Percentiles rank a stretch among this genome's conserved stretches.
Conservation (phyloP, 192 early-diverging fungal genomes). For the Podila epicladia region DNA sequence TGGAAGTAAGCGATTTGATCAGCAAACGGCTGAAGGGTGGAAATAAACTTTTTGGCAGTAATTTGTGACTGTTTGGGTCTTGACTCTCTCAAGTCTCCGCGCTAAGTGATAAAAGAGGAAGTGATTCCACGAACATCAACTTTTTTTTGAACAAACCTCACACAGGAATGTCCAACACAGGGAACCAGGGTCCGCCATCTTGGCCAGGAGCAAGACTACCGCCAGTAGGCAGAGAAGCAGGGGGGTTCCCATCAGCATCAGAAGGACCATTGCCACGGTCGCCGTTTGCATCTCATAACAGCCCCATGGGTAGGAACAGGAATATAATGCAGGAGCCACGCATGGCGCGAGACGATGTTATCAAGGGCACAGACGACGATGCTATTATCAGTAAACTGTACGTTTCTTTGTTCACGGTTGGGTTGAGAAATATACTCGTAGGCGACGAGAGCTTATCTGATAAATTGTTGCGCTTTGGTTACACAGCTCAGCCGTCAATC, state of each 20-base stretch:
- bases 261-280: not conserved
- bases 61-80: too few species aligned
- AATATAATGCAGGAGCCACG: conserved; percentile 9
- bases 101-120: too few species aligned
- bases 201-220: conserved; percentile 17
- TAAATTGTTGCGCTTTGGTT: not conserved
- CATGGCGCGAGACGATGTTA: conserved; percentile 68
- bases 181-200: conserved; percentile 25
- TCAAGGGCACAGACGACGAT: conserved; percentile 92
- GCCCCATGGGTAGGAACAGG: not conserved
- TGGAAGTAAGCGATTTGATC: not conserved
- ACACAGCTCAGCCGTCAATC: conserved; percentile 77
- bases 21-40: not conserved
- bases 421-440: too few species aligned
- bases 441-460: not conserved
- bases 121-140: too few species aligned
- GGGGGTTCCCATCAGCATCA: not conserved
- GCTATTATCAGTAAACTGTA: conserved; percentile 87
- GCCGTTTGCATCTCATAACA: not conserved
- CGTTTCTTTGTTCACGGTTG: not conserved
- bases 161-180: not conserved
- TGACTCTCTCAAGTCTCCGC: too few species aligned
- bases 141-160: not conserved
- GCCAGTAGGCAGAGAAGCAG: conserved; percentile 3
- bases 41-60: too few species aligned